Evolutionary conservation across 768 basidiomycete species (phyloP).

Genomic region (Hirschioporus abietinus): DNA sequence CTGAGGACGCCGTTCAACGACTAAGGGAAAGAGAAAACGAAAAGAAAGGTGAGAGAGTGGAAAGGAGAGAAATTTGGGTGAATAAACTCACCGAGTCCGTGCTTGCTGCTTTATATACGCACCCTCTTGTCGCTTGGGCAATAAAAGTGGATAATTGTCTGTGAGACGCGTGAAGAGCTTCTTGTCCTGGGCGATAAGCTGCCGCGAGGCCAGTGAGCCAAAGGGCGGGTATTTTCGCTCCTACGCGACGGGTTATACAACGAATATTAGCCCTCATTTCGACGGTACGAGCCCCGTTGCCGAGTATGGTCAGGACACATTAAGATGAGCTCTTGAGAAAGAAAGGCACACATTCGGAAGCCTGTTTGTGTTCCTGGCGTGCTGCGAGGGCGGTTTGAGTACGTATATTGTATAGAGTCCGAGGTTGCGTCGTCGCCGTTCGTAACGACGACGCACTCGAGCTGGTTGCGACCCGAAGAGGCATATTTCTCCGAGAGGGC

Average conservation of each 20-base stretch:
- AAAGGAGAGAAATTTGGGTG: constrained; percentile 23
- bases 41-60: constrained; percentile 18
- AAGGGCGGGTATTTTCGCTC: background rate
- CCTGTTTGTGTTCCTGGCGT: background rate
- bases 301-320: background rate
- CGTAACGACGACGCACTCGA: background rate
- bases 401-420: background rate
- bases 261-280: background rate
- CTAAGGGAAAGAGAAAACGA: constrained; percentile 19
- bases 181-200: background rate
- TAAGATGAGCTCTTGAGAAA: background rate
- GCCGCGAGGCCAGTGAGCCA: background rate
- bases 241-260: background rate
- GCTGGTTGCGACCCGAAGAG: background rate
- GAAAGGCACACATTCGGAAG: background rate
- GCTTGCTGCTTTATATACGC: constrained; percentile 10
- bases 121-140: background rate
- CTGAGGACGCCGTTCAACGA: constrained; percentile 20
- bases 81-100: constrained; percentile 12
- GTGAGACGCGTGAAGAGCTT: background rate
- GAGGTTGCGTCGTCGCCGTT: background rate
- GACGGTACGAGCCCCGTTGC: background rate
- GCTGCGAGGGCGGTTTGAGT: background rate
- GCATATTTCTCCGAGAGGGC: background rate
- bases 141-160: background rate